A percentile compares a stretch with the other conserved stretches of the same genome.
Evolutionary conservation across 257 asterid species (phyloP).

Genomic region (Solanum tarapatanum): DNA sequence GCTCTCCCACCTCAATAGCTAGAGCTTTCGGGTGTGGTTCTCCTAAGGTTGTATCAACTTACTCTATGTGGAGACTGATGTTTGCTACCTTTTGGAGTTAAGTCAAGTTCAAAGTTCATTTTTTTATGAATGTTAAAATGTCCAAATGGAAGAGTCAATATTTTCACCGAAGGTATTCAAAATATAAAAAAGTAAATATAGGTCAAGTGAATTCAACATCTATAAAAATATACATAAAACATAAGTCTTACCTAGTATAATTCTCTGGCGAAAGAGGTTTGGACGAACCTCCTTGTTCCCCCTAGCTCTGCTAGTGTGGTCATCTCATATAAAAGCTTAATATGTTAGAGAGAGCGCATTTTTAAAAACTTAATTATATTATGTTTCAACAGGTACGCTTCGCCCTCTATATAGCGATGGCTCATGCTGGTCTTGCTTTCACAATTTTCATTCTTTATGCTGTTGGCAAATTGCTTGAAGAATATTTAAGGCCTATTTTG

Average conservation of each 20-base stretch:
- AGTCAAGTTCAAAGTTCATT: neutral
- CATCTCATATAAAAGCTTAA: neutral
- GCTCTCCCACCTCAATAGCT: neutral
- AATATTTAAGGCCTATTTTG: slow-evolving; percentile 72
- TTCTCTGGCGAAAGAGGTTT: neutral
- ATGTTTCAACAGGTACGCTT: slow-evolving; percentile 59
- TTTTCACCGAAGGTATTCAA: neutral
- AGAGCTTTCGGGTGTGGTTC: neutral
- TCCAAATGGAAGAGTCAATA: neutral
- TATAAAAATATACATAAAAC: neutral
- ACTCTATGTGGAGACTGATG: neutral
- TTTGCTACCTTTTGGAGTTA: neutral
- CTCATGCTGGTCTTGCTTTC: slow-evolving; percentile 84
- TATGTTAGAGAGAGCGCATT: neutral
- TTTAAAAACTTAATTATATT: neutral
- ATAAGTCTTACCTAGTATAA: neutral
- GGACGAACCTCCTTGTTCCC: neutral
- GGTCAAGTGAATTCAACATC: neutral
- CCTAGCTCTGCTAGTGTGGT: neutral
- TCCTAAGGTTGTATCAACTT: neutral
- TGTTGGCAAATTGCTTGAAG: slow-evolving; percentile 64
- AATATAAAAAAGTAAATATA: neutral
- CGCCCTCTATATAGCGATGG: slow-evolving; percentile 92
- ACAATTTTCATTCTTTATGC: slow-evolving; percentile 49
- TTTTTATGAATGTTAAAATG: neutral